Percentiles rank a stretch among this genome's conserved stretches.
These are phyloP conservation scores for Amylostereum areolatum DNA, from an alignment of 1,284 basidiomycete species.

Conservation along the genomic window DNA sequence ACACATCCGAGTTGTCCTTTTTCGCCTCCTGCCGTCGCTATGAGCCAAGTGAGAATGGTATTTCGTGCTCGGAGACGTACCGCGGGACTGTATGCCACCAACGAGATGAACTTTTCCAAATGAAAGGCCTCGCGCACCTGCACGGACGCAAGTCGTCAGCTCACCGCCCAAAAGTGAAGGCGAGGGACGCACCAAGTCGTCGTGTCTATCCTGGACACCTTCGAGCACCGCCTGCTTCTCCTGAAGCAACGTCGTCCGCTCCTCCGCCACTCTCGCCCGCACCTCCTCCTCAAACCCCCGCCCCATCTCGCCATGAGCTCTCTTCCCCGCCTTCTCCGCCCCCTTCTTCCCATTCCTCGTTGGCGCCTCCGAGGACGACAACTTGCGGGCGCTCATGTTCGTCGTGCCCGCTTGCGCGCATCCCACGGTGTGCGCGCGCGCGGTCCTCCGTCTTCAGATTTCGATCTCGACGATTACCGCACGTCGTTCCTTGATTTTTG, in stretches of 20 bases:
- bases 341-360: conserved; percentile 6
- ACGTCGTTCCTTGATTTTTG: background rate
- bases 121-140: conserved; percentile 84
- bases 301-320: background rate
- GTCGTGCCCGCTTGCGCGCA: background rate
- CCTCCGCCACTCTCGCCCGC: background rate
- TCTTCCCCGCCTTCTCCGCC: background rate
- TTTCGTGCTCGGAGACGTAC: conserved; percentile 32
- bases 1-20: conserved; percentile 66
- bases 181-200: conserved; percentile 55
- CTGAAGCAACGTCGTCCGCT: conserved; percentile 9
- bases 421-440: background rate
- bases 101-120: conserved; percentile 69
- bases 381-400: background rate
- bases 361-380: background rate
- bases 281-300: background rate
- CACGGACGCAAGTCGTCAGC: background rate
- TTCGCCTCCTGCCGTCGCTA: conserved; percentile 55
- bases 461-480: background rate
- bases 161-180: background rate
- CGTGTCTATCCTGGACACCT: conserved; percentile 61
- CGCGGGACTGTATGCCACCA: conserved; percentile 71
- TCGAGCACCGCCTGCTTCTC: conserved; percentile 48
- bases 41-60: background rate
- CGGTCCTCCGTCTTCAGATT: too few relatives aligned